Base-by-base conservation (phyloP, 2,329 filamentous ascomycete genomes). In the Curvularia sp. region DNA sequence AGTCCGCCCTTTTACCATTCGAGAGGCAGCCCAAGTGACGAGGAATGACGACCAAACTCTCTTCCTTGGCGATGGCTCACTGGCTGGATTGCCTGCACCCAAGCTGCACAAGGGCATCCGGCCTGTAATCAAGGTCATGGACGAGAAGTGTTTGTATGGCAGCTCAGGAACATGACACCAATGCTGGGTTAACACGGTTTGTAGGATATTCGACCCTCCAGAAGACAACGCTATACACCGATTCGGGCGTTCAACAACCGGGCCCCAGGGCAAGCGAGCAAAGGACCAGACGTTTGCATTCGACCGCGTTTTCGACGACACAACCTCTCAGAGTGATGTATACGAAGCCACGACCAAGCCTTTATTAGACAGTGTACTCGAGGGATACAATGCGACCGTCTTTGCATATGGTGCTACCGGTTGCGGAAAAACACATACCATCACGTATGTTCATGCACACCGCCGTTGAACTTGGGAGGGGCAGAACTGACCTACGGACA, bases 221-320 rank as follows among this genome's bases (percentile, higher is more conserved):
- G 95, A 99, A 78, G 93, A 98, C 74, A 96, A 88, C 71, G 91
- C 93, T 0, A 88, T 98, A 8, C 92, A 96, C 60, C 90, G 89
- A 67, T 96, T 97, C 77, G 90, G 90, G 28, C 85, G 89, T 74
- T 92, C 90, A 2, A 89, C 96, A 10, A 86, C 96, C 9, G 68
- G 65, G 3, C 82, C 82, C 1, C 86, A 88, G 53, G 93, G 93
- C 55, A 98, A 96, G 79, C 90, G 93, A 68, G 91, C 95, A 71
- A 99, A 99, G 76, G 96, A 99, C 76, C 93, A 97, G 77, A 95
- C 95, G 3, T 99, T 99, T 70, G 93, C 90, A 50, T 99, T 99
- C 80, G 95, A 99, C 79, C 86, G 91, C 55, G 91, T 99, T 63
- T 98, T 99, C 78, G 95, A 99, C 83, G 93, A 98, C 59, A 97